A percentile compares a stretch with the other conserved stretches of the same genome.
Conservation (phyloP, 306 rosid species). For the Acacia acuminata region DNA sequence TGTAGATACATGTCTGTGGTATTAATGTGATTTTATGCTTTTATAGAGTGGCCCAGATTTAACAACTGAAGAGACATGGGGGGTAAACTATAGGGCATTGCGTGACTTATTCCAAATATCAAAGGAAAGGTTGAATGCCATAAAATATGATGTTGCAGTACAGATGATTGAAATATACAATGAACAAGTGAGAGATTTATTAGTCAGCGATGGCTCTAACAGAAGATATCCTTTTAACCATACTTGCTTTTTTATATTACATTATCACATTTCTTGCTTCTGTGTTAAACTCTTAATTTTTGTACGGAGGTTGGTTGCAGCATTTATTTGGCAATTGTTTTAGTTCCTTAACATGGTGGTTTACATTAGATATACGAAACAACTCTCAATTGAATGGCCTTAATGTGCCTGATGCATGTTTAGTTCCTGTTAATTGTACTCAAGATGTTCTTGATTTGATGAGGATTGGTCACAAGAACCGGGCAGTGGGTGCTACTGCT, state of each 20-base stretch:
- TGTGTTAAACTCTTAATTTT: background rate
- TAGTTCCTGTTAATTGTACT: slow-evolving; percentile 84
- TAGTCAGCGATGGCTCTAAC: slow-evolving; percentile 86
- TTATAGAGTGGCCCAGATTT: slow-evolving; percentile 92
- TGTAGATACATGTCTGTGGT: background rate
- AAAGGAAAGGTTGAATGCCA: slow-evolving; percentile 60
- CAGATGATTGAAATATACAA: slow-evolving; percentile 98
- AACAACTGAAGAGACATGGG: slow-evolving; percentile 86
- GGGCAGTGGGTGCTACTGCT: slow-evolving; percentile 96
- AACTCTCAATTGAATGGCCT: slow-evolving; percentile 94
- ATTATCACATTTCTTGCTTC: background rate
- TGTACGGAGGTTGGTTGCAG: slow-evolving; percentile 10
- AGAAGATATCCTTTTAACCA: slow-evolving; percentile 85
- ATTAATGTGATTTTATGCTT: slow-evolving; percentile 28
- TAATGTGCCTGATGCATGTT: slow-evolving; percentile 93
- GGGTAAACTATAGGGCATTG: slow-evolving; percentile 90
- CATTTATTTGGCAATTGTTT: slow-evolving; percentile 8
- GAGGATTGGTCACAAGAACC: slow-evolving; percentile 88
- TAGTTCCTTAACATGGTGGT: slow-evolving; percentile 55
- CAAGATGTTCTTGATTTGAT: slow-evolving; percentile 87
- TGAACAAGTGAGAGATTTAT: slow-evolving; percentile 94
- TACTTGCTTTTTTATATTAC: slow-evolving; percentile 13
- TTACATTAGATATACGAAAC: slow-evolving; percentile 91
- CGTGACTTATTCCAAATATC: slow-evolving; percentile 90
- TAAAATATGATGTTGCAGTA: slow-evolving; percentile 89